Percentiles rank a stretch among this genome's conserved stretches.
These are phyloP conservation scores for Recurvomyces mirabilis DNA, from an alignment of 495 filamentous ascomycete species.

Conservation along the genomic window DNA sequence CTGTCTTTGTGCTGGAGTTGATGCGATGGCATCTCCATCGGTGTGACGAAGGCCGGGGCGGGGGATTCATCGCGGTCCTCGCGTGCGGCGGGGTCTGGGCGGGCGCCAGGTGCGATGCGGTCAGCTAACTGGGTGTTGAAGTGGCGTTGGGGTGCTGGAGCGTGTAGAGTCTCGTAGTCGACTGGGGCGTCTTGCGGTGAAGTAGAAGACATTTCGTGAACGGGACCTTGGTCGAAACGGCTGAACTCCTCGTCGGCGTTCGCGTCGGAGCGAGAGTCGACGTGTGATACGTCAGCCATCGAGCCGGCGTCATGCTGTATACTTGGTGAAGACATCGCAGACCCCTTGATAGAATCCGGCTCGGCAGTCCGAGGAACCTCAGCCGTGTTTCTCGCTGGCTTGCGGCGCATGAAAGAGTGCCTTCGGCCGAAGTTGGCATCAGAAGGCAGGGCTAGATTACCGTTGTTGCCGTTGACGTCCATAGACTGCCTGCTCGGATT, in stretches of 20 bases:
- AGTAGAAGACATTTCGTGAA: constrained; percentile 66
- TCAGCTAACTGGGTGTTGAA: constrained; percentile 8
- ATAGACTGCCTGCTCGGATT: constrained; percentile 15
- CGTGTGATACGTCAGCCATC: constrained; percentile 42
- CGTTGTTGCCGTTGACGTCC: constrained; percentile 4
- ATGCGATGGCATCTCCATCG: constrained; percentile 1
- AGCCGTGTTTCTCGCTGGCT: constrained; percentile 11
- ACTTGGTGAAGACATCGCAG: constrained; percentile 15
- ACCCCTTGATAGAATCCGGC: constrained; percentile 3
- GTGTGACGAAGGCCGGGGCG: constrained; percentile 7
- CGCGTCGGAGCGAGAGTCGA: constrained; percentile 46
- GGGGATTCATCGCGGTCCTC: not conserved
- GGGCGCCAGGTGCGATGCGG: constrained; percentile 7
- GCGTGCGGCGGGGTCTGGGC: not conserved
- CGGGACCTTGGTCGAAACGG: constrained; percentile 81
- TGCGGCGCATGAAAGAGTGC: constrained; percentile 23
- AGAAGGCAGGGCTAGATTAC: constrained; percentile 17
- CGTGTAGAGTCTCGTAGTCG: constrained; percentile 11
- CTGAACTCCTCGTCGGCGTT: constrained; percentile 63
- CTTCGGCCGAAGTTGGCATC: constrained; percentile 17
- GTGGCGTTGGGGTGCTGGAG: constrained; percentile 12
- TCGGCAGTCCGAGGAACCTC: no score
- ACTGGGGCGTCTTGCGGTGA: not conserved
- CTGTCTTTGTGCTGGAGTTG: no score
- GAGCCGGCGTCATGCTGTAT: constrained; percentile 42